phyloP scores from a whole-genome alignment of 257 asterid species.

The Verbena officinalis region DNA sequence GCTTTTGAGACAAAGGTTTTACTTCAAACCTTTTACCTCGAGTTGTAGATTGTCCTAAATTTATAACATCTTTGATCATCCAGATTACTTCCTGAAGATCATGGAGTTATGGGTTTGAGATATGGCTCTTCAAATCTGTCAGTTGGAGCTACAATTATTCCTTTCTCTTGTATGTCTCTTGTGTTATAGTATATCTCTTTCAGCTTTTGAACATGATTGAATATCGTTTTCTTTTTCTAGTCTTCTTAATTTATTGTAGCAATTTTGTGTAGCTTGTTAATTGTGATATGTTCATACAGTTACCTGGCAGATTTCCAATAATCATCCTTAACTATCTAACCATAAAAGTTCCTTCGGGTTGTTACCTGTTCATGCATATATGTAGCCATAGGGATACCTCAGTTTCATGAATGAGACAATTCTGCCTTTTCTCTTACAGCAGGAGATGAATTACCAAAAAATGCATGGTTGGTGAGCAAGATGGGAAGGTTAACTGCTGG shows the following conservation, averaged over 20 bases:
- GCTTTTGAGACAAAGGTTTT: slow-evolving; percentile 60
- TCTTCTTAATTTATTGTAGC: not conserved
- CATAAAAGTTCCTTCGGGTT: not conserved
- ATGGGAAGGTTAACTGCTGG: slow-evolving; percentile 78
- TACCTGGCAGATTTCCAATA: not conserved
- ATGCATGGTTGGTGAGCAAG: slow-evolving; percentile 84
- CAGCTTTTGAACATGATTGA: not conserved
- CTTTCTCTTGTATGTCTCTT: slow-evolving; percentile 55
- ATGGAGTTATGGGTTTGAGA: slow-evolving; percentile 76
- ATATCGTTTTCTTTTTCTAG: not conserved
- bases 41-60: not conserved
- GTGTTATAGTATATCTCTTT: not conserved
- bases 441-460: slow-evolving; percentile 60
- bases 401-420: not conserved
- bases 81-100: slow-evolving; percentile 67
- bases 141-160: slow-evolving; percentile 67
- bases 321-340: not conserved
- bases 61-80: slow-evolving; percentile 28
- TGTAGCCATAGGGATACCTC: not conserved
- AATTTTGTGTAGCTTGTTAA: not conserved
- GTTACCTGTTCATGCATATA: not conserved
- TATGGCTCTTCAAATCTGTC: slow-evolving; percentile 80
- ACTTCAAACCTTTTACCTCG: not conserved
- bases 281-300: not conserved
- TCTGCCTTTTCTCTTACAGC: slow-evolving; percentile 32